Conservation (phyloP, 257 asterid species). For the Thymus mandschuricus region DNA sequence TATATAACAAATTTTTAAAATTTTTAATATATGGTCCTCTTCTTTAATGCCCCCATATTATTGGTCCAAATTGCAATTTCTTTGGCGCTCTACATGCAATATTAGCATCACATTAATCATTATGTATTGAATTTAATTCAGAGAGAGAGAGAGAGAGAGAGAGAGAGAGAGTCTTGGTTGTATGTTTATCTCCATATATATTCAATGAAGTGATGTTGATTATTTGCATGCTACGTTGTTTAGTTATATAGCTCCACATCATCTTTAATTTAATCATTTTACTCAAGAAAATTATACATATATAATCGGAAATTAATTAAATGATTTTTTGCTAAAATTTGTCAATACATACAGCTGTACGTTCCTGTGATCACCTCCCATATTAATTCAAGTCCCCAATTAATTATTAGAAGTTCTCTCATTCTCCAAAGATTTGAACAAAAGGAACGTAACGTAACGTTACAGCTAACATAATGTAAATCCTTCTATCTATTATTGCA, state of each 20-base stretch:
- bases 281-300: too few relatives aligned
- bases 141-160: neutral
- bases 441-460: neutral
- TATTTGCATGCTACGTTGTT: neutral
- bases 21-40: neutral
- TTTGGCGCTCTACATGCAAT: neutral
- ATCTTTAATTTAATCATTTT: neutral
- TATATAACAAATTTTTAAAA: neutral
- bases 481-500: too few relatives aligned
- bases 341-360: constrained; percentile 2
- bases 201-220: neutral
- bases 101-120: neutral
- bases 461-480: too few relatives aligned
- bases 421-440: neutral
- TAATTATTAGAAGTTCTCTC: constrained; percentile 1
- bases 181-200: neutral
- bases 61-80: constrained; percentile 28
- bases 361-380: neutral
- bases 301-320: neutral
- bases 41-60: neutral
- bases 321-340: neutral
- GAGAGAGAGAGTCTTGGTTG: neutral
- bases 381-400: neutral
- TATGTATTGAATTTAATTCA: neutral
- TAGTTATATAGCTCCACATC: neutral